A percentile compares a stretch with the other conserved stretches of the same genome.
Evolutionary conservation across 306 rosid genomes (phyloP).

Genomic region (Malus domestica): ASM211411v1 NC_041803.1:5437001-5437500

Average conservation of each 20-base stretch:
- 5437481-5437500: not conserved
- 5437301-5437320: not conserved
- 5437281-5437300: not conserved
- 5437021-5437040: not conserved
- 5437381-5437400: not conserved
- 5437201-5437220: not conserved
- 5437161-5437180: not conserved
- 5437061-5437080: not conserved
- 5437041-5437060: not conserved
- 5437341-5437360: not conserved
- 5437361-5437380: not conserved
- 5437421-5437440: not conserved
- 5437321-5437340: not conserved
- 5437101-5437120: not conserved
- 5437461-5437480: not conserved
- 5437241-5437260: not conserved
- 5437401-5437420: not conserved
- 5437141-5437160: not conserved
- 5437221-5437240: not conserved
- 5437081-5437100: not conserved
- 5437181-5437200: not conserved
- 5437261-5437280: not conserved
- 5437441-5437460: not conserved
- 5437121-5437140: not conserved
- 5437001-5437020: not conserved